Evolutionary conservation across 768 basidiomycete genomes (phyloP).

Genomic region (Russula foetens): DNA sequence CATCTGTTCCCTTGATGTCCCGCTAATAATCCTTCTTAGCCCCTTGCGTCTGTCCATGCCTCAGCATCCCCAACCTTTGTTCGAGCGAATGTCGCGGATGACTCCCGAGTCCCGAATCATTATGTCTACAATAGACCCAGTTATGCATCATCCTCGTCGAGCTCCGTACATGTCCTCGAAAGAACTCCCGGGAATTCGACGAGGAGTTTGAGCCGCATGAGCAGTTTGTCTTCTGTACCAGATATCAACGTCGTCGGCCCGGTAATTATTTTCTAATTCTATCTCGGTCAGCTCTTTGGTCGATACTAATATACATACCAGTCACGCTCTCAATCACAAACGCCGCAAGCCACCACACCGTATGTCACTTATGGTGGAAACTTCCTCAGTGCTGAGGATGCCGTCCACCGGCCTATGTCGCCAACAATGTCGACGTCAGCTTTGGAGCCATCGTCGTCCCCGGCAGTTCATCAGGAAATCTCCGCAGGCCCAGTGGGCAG

Average conservation of each 20-base stretch:
- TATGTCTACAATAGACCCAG: conserved; percentile 16
- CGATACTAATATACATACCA: neutral
- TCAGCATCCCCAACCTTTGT: conserved; percentile 1
- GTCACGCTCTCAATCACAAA: conserved; percentile 20
- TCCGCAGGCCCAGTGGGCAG: neutral
- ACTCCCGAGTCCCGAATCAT: neutral
- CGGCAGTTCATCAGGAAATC: neutral
- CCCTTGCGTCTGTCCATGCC: neutral
- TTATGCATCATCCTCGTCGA: conserved; percentile 14
- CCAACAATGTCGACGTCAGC: conserved; percentile 5
- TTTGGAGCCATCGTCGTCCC: neutral
- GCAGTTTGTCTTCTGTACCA: conserved; percentile 11
- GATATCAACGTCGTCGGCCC: conserved; percentile 12
- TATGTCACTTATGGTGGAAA: neutral
- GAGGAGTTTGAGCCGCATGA: conserved; percentile 10
- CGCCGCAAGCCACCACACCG: conserved; percentile 16
- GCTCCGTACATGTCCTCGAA: neutral
- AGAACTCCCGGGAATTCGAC: conserved; percentile 9
- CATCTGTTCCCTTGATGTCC: neutral
- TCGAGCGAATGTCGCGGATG: neutral
- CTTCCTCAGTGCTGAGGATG: conserved; percentile 17
- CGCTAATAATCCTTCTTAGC: neutral
- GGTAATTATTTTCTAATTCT: neutral
- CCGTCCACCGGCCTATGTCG: conserved; percentile 1
- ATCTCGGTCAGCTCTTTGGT: neutral